Evolutionary conservation across 2,329 filamentous ascomycete genomes (phyloP).

Genomic region (Epichloe coenophiala): DNA sequence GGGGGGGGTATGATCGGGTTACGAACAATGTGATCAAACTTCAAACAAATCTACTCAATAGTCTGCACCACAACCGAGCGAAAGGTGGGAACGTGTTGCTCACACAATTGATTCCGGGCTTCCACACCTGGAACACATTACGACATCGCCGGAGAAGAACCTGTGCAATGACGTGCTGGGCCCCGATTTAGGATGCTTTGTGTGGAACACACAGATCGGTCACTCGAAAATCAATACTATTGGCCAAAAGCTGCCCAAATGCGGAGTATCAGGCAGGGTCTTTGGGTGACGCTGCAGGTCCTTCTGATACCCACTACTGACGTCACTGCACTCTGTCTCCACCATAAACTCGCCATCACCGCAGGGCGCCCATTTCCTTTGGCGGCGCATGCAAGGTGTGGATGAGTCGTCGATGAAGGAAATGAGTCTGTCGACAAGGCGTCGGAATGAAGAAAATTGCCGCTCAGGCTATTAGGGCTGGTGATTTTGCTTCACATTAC

Average conservation of each 20-base stretch:
- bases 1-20: slow-evolving; percentile 3
- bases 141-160: not conserved
- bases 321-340: slow-evolving; percentile 12
- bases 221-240: not conserved
- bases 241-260: not conserved
- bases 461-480: not conserved
- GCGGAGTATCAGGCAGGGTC: slow-evolving; percentile 3
- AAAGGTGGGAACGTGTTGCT: too few relatives aligned
- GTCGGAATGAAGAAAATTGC: not conserved
- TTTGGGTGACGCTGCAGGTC: slow-evolving; percentile 3
- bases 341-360: slow-evolving; percentile 14
- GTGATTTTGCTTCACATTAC: not conserved
- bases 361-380: not conserved
- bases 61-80: too few relatives aligned
- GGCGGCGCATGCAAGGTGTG: not conserved
- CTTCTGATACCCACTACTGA: slow-evolving; percentile 12
- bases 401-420: not conserved
- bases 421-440: too few relatives aligned
- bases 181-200: not conserved
- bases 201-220: slow-evolving; percentile 3
- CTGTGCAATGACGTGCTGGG: slow-evolving; percentile 2
- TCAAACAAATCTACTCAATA: too few relatives aligned
- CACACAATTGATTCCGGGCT: too few relatives aligned
- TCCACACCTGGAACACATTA: not conserved
- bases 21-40: too few relatives aligned